A percentile compares a stretch with the other conserved stretches of the same genome.
Conservation (phyloP, 2,329 filamentous ascomycete species). For the Aspergillus eucalypticola region DNA sequence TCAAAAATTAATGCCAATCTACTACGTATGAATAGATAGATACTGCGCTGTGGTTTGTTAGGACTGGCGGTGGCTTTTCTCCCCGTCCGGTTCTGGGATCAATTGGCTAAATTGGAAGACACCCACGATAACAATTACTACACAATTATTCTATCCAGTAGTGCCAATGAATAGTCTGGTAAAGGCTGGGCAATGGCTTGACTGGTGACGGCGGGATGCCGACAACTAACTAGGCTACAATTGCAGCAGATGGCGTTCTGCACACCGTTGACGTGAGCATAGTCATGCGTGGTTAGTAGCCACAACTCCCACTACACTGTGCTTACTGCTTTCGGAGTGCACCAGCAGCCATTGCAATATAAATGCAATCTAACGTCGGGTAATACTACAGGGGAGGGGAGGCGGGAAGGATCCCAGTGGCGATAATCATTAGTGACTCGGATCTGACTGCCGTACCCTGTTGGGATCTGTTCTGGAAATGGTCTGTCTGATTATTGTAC, state of each 20-base stretch:
- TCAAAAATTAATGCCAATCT: no score
- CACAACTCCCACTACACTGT: background rate
- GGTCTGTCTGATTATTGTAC: background rate
- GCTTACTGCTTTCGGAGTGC: background rate
- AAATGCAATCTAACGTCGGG: background rate
- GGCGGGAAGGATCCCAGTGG: constrained; percentile 11
- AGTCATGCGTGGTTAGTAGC: background rate
- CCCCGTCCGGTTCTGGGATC: background rate
- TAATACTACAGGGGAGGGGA: constrained; percentile 7
- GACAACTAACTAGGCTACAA: background rate
- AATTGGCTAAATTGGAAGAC: background rate
- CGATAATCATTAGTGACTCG: constrained; percentile 8
- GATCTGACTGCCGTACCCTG: constrained; percentile 10
- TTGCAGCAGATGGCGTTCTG: constrained; percentile 5
- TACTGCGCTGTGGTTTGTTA: background rate
- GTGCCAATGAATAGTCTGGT: background rate
- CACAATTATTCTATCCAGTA: background rate
- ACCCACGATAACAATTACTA: background rate
- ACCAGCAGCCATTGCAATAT: constrained; percentile 2
- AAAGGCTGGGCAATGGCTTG: background rate
- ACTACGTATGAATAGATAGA: no score
- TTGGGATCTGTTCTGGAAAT: constrained; percentile 3
- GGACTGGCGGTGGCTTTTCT: background rate
- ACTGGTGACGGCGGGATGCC: constrained; percentile 9
- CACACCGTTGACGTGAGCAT: constrained; percentile 2